These are phyloP conservation scores for Fusarium avenaceum DNA, from an alignment of 2,329 filamentous ascomycete genomes.

Conservation along the genomic window DNA sequence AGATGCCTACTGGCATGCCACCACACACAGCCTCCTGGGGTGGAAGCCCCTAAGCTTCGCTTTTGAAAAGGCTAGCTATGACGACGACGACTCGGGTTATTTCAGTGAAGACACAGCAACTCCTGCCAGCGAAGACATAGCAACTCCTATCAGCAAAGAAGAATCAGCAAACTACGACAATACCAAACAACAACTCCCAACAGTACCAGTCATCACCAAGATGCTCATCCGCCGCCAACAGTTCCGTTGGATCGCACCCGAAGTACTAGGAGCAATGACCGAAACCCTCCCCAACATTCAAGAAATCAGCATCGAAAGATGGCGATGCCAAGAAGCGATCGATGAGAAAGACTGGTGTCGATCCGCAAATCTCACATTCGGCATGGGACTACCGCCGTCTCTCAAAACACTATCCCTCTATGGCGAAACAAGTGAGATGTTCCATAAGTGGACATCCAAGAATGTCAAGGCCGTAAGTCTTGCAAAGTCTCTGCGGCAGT, in stretches of 20 bases:
- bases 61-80: too few relatives aligned
- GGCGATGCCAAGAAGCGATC: background rate
- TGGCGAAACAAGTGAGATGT: background rate
- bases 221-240: slow-evolving; percentile 26
- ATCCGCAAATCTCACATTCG: background rate
- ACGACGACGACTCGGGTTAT: background rate
- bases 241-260: slow-evolving; percentile 1
- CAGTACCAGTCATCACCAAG: background rate
- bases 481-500: slow-evolving; percentile 11
- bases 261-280: background rate
- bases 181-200: background rate
- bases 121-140: background rate
- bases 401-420: slow-evolving; percentile 15
- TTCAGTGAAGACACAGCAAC: background rate
- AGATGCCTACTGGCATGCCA: background rate
- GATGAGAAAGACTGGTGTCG: background rate
- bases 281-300: background rate
- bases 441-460: background rate
- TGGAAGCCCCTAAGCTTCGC: slow-evolving; percentile 10
- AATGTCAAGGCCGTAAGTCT: background rate
- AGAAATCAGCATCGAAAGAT: slow-evolving; percentile 7
- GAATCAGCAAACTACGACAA: background rate
- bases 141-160: fast-evolving
- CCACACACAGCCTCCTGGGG: slow-evolving; percentile 9
- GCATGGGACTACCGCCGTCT: background rate